Evolutionary conservation across 164 flowering plant species (phyloP).

Genomic region (Chimonanthus salicifolius): DNA sequence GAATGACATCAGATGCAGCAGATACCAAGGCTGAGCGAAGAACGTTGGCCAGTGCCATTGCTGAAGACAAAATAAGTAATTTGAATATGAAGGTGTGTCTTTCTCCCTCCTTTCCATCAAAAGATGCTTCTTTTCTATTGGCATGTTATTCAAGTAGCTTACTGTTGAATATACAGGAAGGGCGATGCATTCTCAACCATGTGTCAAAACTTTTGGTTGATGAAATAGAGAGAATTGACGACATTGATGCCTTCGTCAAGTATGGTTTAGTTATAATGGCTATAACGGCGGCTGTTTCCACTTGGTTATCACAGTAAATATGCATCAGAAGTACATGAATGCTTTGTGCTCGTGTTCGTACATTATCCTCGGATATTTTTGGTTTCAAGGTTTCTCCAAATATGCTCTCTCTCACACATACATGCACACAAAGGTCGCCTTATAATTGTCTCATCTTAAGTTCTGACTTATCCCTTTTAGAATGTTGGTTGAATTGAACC

Average conservation of each 20-base stretch:
- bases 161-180: slow-evolving; percentile 27
- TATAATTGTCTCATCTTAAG: too few species aligned
- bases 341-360: too few species aligned
- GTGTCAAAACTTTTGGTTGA: slow-evolving; percentile 15
- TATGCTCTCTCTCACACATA: too few species aligned
- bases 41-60: slow-evolving; percentile 18
- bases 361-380: too few species aligned
- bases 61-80: slow-evolving; percentile 18
- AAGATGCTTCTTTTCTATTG: neutral
- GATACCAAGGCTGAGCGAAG: slow-evolving; percentile 20
- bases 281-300: slow-evolving; percentile 35
- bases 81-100: slow-evolving; percentile 28
- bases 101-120: neutral
- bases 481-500: too few species aligned
- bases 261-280: slow-evolving; percentile 57
- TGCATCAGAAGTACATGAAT: too few species aligned
- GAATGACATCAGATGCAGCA: slow-evolving; percentile 25
- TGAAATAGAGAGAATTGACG: slow-evolving; percentile 28
- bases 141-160: neutral
- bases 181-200: slow-evolving; percentile 16
- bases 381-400: too few species aligned
- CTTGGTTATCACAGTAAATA: slow-evolving; percentile 37
- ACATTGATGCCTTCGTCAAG: slow-evolving; percentile 44
- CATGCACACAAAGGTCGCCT: too few species aligned
- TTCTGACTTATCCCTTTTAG: too few species aligned